Evolutionary conservation across 1,139 yeast genomes (phyloP).

Genomic region (Taphrina communis): DNA sequence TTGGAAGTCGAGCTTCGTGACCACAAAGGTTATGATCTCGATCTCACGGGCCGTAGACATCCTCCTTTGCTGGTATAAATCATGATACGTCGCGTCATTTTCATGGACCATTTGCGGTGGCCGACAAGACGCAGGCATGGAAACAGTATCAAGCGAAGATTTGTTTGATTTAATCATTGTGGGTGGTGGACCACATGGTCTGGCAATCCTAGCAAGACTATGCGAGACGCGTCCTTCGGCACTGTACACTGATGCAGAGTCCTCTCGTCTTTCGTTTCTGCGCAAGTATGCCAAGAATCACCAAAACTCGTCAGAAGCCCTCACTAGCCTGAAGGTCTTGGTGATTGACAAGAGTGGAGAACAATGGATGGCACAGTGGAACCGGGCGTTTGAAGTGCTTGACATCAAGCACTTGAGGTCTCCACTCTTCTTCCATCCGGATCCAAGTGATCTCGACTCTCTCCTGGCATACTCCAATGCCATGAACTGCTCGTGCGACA

Average conservation of each 20-base stretch:
- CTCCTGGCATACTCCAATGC: constrained; percentile 56
- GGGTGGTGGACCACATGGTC: constrained; percentile 26
- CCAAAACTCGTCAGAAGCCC: neutral
- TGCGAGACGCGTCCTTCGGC: constrained; percentile 21
- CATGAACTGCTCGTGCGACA: constrained; percentile 53
- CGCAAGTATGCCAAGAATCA: neutral
- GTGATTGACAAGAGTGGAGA: constrained; percentile 21
- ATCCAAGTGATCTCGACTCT: constrained; percentile 58
- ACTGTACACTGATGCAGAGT: constrained; percentile 25
- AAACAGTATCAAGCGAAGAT: constrained; percentile 13
- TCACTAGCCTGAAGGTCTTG: neutral
- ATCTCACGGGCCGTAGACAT: neutral
- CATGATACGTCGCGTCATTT: no score
- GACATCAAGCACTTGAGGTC: constrained; percentile 58
- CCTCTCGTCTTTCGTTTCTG: constrained; percentile 12
- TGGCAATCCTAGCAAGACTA: constrained; percentile 17
- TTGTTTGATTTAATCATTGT: constrained; percentile 22
- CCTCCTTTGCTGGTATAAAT: neutral
- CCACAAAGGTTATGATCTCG: constrained; percentile 1
- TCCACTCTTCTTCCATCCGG: constrained; percentile 62
- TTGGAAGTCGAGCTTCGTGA: constrained; percentile 8
- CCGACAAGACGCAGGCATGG: neutral
- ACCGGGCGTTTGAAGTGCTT: constrained; percentile 56
- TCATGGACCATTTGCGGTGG: neutral
- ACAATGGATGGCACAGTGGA: constrained; percentile 56